These are phyloP conservation scores for Alternaria angustiovoidea DNA, from an alignment of 2,329 filamentous ascomycete genomes.

Conservation along the genomic window DNA sequence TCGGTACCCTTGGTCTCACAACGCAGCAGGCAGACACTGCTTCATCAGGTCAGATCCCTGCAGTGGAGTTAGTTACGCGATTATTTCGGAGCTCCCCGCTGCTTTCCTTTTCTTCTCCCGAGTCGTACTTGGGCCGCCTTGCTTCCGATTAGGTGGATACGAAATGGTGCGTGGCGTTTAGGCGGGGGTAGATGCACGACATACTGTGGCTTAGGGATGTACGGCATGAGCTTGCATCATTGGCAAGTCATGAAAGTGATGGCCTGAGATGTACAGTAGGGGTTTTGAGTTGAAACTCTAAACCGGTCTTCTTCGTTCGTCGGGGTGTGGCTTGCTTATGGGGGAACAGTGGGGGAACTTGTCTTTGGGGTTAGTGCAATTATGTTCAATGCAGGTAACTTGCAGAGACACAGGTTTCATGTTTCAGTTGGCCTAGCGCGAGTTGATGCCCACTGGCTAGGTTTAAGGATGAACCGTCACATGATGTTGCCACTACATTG, in stretches of 20 bases:
- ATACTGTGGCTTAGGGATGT: background rate
- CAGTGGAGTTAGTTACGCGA: background rate
- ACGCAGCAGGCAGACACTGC: background rate
- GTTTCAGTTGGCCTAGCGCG: background rate
- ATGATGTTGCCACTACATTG: background rate
- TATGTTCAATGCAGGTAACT: background rate
- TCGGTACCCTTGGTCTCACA: background rate
- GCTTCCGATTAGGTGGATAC: background rate
- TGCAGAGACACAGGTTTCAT: background rate
- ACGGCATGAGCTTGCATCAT: background rate
- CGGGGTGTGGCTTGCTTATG: background rate
- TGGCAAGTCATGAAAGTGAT: background rate
- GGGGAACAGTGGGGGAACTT: background rate
- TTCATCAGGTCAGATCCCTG: background rate
- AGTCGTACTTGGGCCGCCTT: constrained; percentile 10
- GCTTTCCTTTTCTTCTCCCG: background rate
- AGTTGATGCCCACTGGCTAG: background rate
- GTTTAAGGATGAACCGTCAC: background rate
- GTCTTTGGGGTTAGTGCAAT: background rate
- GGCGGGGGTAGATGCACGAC: background rate
- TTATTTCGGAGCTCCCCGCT: background rate
- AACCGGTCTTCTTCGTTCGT: background rate
- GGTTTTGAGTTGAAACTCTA: background rate
- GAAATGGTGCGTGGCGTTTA: background rate
- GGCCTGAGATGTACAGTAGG: background rate